Evolutionary conservation across 176 grass and related monocot species (phyloP), one percentile per base, ranked within the genome.

Genomic region (Sorghum bicolor): DNA sequence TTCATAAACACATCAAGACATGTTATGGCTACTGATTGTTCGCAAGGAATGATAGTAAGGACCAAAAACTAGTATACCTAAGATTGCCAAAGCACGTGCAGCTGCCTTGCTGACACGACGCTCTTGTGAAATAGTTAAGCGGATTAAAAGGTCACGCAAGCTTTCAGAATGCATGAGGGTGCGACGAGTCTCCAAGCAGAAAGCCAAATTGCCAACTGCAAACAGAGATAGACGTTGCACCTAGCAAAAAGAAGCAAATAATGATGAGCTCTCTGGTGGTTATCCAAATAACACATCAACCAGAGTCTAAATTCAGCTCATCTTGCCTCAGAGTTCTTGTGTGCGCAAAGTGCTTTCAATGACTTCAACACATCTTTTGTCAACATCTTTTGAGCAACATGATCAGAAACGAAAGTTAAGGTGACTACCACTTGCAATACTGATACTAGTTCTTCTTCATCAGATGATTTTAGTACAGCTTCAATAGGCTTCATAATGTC

Each of bases 401-500:
- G 90, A 80, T 98, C 96, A 79, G 96, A 98, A 68, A 87, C 93
- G 90, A 98, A 98, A 87, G 93, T 92, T 78, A 98, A 91, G n/a
- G 89, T 92, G 68, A 85, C 91, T 66, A 95, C 89, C 72, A 98
- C 93, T 88, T 93, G 91, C 76, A 98, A 84, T 75, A 98, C 96
- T 76, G 96, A 98, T 65, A 93, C 88, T 83, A 98, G 64, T 82
- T 95, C 96, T 85, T 98, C 96, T 10, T 93, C 92, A 28, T 95
- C 90, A 72, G 85, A 91, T 74, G 91, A 91, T 88, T 75, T 98
- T 33, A 98, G 80, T 88, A 98, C 93, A 57, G 82, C 92, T 89
- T 93, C 96, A 80, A 98, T 90, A 11, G 96, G 96, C 82, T 98
- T 90, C 96, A 98, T 98, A 64, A 98, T 93, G 68, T 98, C 96